Evolutionary conservation across 192 early-diverging fungal genomes (phyloP), one percentile per base, ranked within the genome.

Genomic region (Backusella morwellensis): DNA sequence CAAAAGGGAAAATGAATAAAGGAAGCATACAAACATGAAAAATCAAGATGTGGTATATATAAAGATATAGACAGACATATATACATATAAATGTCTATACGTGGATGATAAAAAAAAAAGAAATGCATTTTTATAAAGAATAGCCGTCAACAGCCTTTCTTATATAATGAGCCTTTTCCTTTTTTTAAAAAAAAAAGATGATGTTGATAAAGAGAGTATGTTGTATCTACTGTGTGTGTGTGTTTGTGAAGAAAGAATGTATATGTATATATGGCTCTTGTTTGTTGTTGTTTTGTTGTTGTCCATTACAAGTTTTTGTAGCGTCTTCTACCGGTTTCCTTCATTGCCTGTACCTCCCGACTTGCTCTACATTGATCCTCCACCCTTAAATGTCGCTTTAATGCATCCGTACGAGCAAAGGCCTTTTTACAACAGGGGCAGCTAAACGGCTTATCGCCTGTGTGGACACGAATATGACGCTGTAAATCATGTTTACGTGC

Each of bases 401-500:
- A 80, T 14, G 94, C 94, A 85, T 95, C 93, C 9, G 91, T 92
- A 21, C 94, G 85, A 5, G 91, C 88, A 88, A 95, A 96, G 3
- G 88, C 86, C 40, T 89, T 85, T 44, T 85, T 74, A 80, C 95
- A 96, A 23, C 81, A 82, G 23, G 84, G 75, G 78, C 95, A 95
- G 7, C 81, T 79, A 85, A 93, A 93, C 0, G 94, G 91, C 47
- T 90, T 91, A 12, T 82, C 88, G 0, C 90, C 90, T 0, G 90
- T 89, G 63, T 91, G 90, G 14, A 90, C 86, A 40, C 90, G 83
- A 36, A 85, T 86, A 68, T 95, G 93, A 23, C 94, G 82, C 70
- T 92, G 88, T 34, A 93, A 82, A 86, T 95, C 94, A 77, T 95
- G 94, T 75, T 93, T 93, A 11, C 94, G 88, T 8, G 90, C 85